These are phyloP conservation scores for Caryocar brasiliense DNA, from an alignment of 441 rosid genomes.

Conservation along the genomic window DNA sequence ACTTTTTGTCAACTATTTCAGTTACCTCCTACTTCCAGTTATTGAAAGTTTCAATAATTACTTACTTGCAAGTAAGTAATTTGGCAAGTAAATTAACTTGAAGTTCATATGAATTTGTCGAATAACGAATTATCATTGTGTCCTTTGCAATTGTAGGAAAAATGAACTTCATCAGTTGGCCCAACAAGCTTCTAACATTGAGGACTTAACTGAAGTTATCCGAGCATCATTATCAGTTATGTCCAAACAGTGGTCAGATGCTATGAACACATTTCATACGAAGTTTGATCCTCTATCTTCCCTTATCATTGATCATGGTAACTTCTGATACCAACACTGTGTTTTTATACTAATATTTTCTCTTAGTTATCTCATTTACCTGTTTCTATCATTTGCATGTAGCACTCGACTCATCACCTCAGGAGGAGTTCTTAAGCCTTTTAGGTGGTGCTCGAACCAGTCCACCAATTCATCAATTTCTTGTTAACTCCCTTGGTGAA, in stretches of 20 bases:
- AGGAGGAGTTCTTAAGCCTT: constrained; percentile 91
- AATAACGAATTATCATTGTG: too few species aligned
- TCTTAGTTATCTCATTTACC: constrained; percentile 13
- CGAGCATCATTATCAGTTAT: constrained; percentile 66
- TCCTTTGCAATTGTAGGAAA: constrained; percentile 38
- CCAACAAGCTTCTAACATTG: constrained; percentile 83
- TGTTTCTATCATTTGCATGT: constrained; percentile 11
- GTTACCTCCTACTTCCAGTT: background rate
- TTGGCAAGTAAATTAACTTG: too few species aligned
- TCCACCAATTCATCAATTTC: constrained; percentile 85
- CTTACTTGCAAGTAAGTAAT: too few species aligned
- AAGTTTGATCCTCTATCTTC: constrained; percentile 70
- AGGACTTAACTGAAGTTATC: constrained; percentile 75
- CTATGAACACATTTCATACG: constrained; percentile 59
- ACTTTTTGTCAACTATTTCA: background rate
- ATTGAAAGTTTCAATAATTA: background rate
- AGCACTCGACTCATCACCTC: constrained; percentile 86
- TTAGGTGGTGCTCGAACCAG: constrained; percentile 83
- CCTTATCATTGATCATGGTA: constrained; percentile 70
- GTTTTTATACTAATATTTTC: constrained; percentile 3
- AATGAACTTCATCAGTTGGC: constrained; percentile 92
- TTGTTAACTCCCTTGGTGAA: constrained; percentile 82
- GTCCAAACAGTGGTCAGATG: constrained; percentile 87
- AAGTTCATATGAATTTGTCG: background rate
- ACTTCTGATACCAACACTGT: constrained; percentile 11